Base-by-base conservation (phyloP, 2,329 filamentous ascomycete species). In the Akanthomyces lecanii region DNA sequence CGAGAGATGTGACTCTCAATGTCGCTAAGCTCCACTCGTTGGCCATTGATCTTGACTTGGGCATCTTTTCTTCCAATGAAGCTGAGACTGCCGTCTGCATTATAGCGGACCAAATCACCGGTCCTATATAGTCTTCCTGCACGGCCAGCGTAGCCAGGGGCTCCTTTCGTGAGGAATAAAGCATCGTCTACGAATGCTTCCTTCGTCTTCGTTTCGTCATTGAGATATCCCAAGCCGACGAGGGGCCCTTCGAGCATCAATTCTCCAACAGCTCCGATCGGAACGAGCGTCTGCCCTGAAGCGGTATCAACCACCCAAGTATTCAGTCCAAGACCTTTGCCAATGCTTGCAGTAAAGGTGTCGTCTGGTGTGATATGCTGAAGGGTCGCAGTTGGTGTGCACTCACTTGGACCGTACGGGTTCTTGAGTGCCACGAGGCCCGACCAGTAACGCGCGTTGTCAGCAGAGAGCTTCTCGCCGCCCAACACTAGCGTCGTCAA, bases 31-130 rank as follows among this genome's bases (percentile, higher is more conserved):
- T 83, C 87, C 47, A 85, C 76, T 33, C 84, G 73, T 63, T 81
- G 85, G 18, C 87, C 87, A 14, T 80, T 78, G 7, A 88, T 72
- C 69, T 88, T 88, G 52, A 87, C 77, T 68, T 87, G 85, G 0
- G 77, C 77, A 66, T 88, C 85, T 65, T 84, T 85, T 18, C 85
- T 76, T n/a, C 82, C 81, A 21, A 83, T 63, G 48, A 78, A 82
- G 0, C 73, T 68, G 6, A 84, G 67, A 8, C 69, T 70, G 0
- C 79, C 78, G 45, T 82, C 75, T 0, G 69, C 67, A 47, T 77
- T 71, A 42, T 81, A 80, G 38, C 68, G 67, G 2, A 74, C 81
- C 2, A 83, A 71, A 66, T 84, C 81, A 5, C 81, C 81, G 1
- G 81, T 82, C 63, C 77, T 78, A 66, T 82, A 83, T 7, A 79